phyloP scores from a whole-genome alignment of 805 yeast species.

The Myxozyma monticola region DNA sequence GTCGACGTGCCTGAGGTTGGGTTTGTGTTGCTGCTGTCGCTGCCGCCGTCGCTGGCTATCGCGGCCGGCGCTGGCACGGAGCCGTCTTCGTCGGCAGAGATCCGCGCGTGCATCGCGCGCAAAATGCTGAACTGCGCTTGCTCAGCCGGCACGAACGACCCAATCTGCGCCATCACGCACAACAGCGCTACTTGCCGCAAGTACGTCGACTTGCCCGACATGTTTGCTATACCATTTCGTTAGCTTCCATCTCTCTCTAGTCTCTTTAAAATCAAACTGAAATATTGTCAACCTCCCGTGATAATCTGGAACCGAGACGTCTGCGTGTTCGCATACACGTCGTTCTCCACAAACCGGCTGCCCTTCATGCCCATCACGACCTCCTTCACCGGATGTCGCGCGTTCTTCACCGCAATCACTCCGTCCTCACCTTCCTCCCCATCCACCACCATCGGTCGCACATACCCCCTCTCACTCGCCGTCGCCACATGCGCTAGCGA shows the following conservation, averaged over 20 bases:
- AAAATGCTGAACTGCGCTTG: constrained; percentile 32
- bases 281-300: constrained; percentile 45
- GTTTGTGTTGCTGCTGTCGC: constrained; percentile 39
- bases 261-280: constrained; percentile 1
- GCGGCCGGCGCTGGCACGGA: constrained; percentile 30
- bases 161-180: constrained; percentile 58
- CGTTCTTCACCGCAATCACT: constrained; percentile 35
- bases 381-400: constrained; percentile 50
- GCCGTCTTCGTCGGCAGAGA: constrained; percentile 17
- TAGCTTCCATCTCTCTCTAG: neutral
- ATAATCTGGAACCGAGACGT: constrained; percentile 49
- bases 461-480: constrained; percentile 14
- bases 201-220: constrained; percentile 65
- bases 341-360: constrained; percentile 43
- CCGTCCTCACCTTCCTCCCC: constrained; percentile 2
- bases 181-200: constrained; percentile 53
- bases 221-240: too few species aligned
- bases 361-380: constrained; percentile 23
- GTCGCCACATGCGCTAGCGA: constrained; percentile 33
- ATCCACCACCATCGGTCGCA: constrained; percentile 11
- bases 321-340: constrained; percentile 40
- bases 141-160: constrained; percentile 43
- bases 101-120: constrained; percentile 10
- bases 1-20: constrained; percentile 43
- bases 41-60: constrained; percentile 51